Percentiles rank a stretch among this genome's conserved stretches.
These are phyloP conservation scores for Cladosporium phlei DNA, from an alignment of 2,329 filamentous ascomycete species.

Conservation along the genomic window DNA sequence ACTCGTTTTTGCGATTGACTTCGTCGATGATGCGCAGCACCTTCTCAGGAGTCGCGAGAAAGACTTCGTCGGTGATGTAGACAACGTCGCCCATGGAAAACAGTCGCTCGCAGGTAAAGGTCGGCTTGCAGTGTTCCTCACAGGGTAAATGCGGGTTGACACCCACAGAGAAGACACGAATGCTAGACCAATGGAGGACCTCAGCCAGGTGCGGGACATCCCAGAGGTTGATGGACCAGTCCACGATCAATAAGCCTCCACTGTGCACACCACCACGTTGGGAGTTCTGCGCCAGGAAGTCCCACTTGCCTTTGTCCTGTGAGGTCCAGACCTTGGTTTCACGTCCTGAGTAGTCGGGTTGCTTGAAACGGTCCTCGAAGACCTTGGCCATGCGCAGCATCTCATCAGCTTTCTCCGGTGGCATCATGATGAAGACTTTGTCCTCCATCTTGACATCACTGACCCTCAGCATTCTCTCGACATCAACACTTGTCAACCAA, in stretches of 20 bases:
- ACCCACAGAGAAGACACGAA: conserved; percentile 34
- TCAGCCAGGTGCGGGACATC: conserved; percentile 31
- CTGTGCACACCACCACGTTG: too few species aligned
- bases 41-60: conserved; percentile 34
- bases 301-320: conserved; percentile 23
- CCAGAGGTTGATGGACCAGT: conserved; percentile 32
- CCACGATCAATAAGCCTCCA: conserved; percentile 23
- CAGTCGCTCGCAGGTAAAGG: conserved; percentile 24
- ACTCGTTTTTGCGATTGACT: conserved; percentile 30
- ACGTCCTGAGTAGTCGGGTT: conserved; percentile 3
- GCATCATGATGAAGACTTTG: conserved; percentile 28
- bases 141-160: conserved; percentile 20
- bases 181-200: conserved; percentile 25
- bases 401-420: conserved; percentile 18
- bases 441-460: conserved; percentile 12
- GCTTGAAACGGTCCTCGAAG: conserved; percentile 16
- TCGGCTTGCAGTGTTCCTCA: conserved; percentile 16
- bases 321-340: conserved; percentile 25
- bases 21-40: conserved; percentile 35
- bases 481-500: too few species aligned
- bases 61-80: conserved; percentile 43
- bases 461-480: conserved; percentile 10
- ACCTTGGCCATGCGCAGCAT: conserved; percentile 18
- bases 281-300: conserved; percentile 5
- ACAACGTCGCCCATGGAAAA: conserved; percentile 38